These are phyloP conservation scores for Oenanthe javanica DNA, from an alignment of 140 eudicot species.

Conservation along the genomic window DNA sequence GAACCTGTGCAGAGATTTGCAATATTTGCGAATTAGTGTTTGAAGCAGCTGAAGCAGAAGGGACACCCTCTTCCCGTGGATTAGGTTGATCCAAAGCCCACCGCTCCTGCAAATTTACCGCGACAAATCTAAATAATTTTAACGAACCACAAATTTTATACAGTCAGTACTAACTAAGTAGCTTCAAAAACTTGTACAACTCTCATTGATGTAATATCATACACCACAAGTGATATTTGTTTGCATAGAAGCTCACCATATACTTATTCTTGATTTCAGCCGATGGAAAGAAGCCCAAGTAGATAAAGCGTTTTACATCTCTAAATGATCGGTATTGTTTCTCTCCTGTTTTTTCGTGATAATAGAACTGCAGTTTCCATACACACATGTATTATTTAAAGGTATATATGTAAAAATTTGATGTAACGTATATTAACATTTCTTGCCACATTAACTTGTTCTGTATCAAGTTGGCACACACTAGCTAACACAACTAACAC, in stretches of 20 bases:
- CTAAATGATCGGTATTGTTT: not conserved
- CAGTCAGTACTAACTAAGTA: not conserved
- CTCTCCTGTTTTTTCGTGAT: not conserved
- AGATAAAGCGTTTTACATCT: slow-evolving; percentile 4
- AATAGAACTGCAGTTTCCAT: slow-evolving; percentile 2
- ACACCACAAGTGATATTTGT: not conserved
- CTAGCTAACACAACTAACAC: not conserved
- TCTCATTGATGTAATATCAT: not conserved
- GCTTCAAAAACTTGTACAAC: not conserved
- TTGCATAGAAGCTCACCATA: not conserved
- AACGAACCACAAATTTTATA: not conserved
- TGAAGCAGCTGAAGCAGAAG: not conserved
- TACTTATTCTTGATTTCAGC: not conserved
- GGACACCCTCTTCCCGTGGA: not conserved
- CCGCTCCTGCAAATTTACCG: not conserved
- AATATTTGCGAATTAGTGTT: not conserved
- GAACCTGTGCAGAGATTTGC: too few relatives aligned
- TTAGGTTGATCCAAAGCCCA: slow-evolving; percentile 1
- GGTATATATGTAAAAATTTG: not conserved
- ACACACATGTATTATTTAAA: not conserved
- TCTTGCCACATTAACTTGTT: not conserved
- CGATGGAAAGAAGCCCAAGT: not conserved
- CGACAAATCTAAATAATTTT: not conserved
- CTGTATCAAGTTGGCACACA: not conserved
- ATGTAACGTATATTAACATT: not conserved